Base-by-base conservation (phyloP, 1,139 yeast genomes). In the Magnusiomyces fungicola region DNA sequence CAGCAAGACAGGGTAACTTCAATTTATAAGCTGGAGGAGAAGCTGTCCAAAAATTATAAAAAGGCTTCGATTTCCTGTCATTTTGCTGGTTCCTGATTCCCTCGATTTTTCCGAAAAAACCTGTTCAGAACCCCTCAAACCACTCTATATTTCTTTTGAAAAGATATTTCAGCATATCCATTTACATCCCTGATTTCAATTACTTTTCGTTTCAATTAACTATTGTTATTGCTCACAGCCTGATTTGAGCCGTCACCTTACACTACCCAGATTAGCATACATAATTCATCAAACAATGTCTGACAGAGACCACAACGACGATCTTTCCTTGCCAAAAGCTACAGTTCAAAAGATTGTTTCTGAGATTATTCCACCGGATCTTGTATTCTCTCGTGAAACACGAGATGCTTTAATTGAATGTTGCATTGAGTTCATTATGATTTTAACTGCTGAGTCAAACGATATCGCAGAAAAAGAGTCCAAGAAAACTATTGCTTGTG, bases 391-490 rank as follows among this genome's bases (percentile, higher is more conserved):
- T 47, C 86, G 90, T 58, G 98, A 92, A 57, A 96, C 97, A 4
- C 74, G 97, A 55, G 98, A 92, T 63, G 95, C 96, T 49, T 78
- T 92, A 44, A 92, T 95, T 43, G 97, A 92, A 64, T 89, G 97
- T 65, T 90, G 97, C 61, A 89, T 92, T 51, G 97, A 89, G 67
- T 92, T 92, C 63, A 84, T 94, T 53, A 92, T 92, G 95, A 88
- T 92, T 56, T 72, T 92, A 47, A 85, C 96, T 12, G 86, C 96
- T 2, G 96, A 89, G 67, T 85, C 94, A 53, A 90, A 94, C 62
- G 98, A 94, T 57, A 88, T 92, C 57, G 97, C 98, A 1, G 98
- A 92, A 62, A 85, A 85, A 61, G 98, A 92, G 63, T 83, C 95
- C 47, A 92, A 92, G 67, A 94, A 92, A 68, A 92, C 99, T 7